Evolutionary conservation across 257 asterid genomes (phyloP).

Genomic region (Solanum ossicruentum): DNA sequence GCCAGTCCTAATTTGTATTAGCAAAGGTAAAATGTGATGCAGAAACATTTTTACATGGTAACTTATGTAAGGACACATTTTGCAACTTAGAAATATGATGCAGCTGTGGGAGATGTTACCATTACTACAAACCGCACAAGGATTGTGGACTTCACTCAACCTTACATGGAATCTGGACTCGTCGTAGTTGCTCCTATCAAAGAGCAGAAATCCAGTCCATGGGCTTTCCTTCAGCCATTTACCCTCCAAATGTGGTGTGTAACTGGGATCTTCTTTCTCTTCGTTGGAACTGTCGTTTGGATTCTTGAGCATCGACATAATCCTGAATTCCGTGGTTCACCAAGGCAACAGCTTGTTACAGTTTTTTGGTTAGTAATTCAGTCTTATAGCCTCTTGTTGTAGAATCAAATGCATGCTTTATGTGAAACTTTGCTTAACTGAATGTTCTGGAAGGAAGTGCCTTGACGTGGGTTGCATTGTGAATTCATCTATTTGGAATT

Average conservation of each 20-base stretch:
- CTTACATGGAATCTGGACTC: constrained; percentile 85
- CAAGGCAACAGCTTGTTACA: constrained; percentile 64
- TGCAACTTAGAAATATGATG: constrained; percentile 61
- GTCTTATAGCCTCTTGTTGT: not conserved
- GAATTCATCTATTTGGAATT: not conserved
- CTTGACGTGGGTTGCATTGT: not conserved
- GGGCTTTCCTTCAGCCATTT: constrained; percentile 93
- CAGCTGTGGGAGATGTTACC: constrained; percentile 89
- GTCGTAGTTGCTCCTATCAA: constrained; percentile 61
- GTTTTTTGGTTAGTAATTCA: constrained; percentile 56
- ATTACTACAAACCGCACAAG: constrained; percentile 84
- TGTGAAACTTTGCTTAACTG: not conserved
- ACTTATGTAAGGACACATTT: constrained; percentile 8
- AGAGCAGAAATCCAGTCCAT: constrained; percentile 52
- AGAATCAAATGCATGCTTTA: not conserved
- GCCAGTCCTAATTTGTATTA: not conserved
- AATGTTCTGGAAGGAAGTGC: not conserved
- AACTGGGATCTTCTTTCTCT: constrained; percentile 61
- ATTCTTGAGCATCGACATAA: constrained; percentile 89
- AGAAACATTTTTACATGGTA: not conserved
- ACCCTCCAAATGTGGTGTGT: constrained; percentile 94
- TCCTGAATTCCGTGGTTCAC: constrained; percentile 84
- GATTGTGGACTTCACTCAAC: constrained; percentile 88
- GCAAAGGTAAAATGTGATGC: not conserved
- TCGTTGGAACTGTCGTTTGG: constrained; percentile 89